These are phyloP conservation scores for Nicotiana sylvestris DNA, from an alignment of 257 asterid genomes.

Conservation along the genomic window DNA sequence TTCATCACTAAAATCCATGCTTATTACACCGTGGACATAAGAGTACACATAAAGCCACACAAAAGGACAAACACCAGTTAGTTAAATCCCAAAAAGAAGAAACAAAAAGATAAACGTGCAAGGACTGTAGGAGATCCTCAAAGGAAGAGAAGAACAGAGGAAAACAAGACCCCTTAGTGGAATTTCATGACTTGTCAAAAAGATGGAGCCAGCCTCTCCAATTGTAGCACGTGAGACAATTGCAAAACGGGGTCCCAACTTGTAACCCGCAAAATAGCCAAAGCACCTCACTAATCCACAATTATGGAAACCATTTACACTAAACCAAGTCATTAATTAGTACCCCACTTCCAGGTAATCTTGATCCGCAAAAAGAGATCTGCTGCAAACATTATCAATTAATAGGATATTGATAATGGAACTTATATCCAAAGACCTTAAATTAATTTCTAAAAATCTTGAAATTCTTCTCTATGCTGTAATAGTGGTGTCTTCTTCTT, in stretches of 20 bases:
- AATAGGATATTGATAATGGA: background rate
- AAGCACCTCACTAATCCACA: background rate
- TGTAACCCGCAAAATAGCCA: background rate
- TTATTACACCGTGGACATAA: background rate
- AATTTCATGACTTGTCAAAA: constrained; percentile 1
- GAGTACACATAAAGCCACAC: background rate
- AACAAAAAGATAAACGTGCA: too few relatives aligned
- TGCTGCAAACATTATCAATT: background rate
- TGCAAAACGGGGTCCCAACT: background rate
- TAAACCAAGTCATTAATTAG: constrained; percentile 3
- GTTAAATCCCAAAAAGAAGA: background rate
- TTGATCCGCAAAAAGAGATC: background rate
- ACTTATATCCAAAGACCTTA: background rate
- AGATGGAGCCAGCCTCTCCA: background rate
- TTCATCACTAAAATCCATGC: background rate
- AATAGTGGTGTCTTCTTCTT: background rate
- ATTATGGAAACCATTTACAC: background rate
- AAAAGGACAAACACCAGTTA: background rate
- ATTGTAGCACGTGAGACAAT: background rate
- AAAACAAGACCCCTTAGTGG: background rate
- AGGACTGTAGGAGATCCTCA: too few relatives aligned
- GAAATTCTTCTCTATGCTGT: background rate
- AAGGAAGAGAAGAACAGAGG: background rate
- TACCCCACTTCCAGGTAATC: background rate
- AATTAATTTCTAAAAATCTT: background rate